Percentiles rank a stretch among this genome's conserved stretches.
phyloP scores from a whole-genome alignment of 2,329 filamentous ascomycete species.

The Byssoonygena ceratinophila region DNA sequence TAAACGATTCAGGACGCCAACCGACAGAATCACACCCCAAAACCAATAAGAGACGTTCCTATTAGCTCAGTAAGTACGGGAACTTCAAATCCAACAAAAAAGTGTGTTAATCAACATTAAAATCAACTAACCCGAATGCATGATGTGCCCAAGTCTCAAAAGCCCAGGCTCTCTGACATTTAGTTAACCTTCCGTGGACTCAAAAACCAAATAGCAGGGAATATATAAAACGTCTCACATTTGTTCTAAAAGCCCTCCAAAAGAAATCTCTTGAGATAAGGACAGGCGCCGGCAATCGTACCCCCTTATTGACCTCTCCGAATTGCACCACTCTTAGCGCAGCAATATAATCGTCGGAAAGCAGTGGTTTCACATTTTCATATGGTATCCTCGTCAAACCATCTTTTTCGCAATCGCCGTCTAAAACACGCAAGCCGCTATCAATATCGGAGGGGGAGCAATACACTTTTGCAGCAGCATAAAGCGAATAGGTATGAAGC shows the following conservation, averaged over 20 bases:
- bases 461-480: slow-evolving; percentile 8
- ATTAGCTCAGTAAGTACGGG: neutral
- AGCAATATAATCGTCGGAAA: slow-evolving; percentile 10
- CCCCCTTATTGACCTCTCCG: slow-evolving; percentile 4
- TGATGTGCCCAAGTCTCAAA: slow-evolving; percentile 29
- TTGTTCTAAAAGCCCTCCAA: slow-evolving; percentile 11
- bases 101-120: neutral
- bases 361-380: slow-evolving; percentile 4
- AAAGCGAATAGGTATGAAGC: slow-evolving; percentile 9
- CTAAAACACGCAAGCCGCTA: slow-evolving; percentile 4
- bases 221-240: slow-evolving; percentile 5
- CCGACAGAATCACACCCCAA: slow-evolving; percentile 10
- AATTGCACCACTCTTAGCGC: slow-evolving; percentile 7
- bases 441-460: slow-evolving; percentile 7
- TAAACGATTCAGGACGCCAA: slow-evolving; percentile 10
- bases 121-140: slow-evolving; percentile 28
- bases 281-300: neutral
- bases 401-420: slow-evolving; percentile 5
- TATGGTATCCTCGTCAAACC: slow-evolving; percentile 7
- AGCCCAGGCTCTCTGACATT: slow-evolving; percentile 23
- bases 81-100: too few species aligned
- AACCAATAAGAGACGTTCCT: slow-evolving; percentile 12
- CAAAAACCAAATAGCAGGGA: neutral
- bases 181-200: neutral
- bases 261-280: slow-evolving; percentile 11